Percentiles rank a stretch among this genome's conserved stretches.
These are phyloP conservation scores for Penicillium cataractarum DNA, from an alignment of 495 filamentous ascomycete genomes.

Conservation along the genomic window DNA sequence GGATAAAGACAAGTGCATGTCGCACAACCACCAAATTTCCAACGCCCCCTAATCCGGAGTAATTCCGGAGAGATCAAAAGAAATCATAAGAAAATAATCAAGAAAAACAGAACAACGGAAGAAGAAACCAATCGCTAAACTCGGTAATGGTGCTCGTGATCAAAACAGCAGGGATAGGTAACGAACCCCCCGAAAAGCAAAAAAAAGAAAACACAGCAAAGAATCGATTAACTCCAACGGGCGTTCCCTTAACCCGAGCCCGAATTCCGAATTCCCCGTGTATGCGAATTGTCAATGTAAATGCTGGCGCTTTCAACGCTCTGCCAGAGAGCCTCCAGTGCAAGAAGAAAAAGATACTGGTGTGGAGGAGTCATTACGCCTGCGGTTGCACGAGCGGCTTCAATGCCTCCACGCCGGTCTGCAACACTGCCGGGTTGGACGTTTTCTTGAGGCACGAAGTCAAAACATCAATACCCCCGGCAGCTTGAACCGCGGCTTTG, in stretches of 20 bases:
- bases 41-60: neutral
- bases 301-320: neutral
- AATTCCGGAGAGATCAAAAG: neutral
- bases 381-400: constrained; percentile 57
- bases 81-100: neutral
- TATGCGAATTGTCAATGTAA: neutral
- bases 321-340: constrained; percentile 1
- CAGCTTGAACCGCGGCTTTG: constrained; percentile 42
- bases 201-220: constrained; percentile 19
- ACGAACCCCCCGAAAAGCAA: constrained; percentile 4
- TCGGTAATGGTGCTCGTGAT: constrained; percentile 21
- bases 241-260: neutral
- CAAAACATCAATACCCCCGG: constrained; percentile 61
- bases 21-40: too few species aligned
- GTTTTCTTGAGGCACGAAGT: constrained; percentile 67
- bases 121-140: constrained; percentile 13
- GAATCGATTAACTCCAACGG: neutral
- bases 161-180: neutral
- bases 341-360: constrained; percentile 9
- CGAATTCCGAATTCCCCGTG: neutral
- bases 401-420: constrained; percentile 64
- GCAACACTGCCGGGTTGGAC: constrained; percentile 63
- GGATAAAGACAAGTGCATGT: neutral
- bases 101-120: neutral
- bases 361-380: constrained; percentile 8